Base-by-base conservation (phyloP, 176 grass and related monocot genomes). In the Eleusine indica region DNA sequence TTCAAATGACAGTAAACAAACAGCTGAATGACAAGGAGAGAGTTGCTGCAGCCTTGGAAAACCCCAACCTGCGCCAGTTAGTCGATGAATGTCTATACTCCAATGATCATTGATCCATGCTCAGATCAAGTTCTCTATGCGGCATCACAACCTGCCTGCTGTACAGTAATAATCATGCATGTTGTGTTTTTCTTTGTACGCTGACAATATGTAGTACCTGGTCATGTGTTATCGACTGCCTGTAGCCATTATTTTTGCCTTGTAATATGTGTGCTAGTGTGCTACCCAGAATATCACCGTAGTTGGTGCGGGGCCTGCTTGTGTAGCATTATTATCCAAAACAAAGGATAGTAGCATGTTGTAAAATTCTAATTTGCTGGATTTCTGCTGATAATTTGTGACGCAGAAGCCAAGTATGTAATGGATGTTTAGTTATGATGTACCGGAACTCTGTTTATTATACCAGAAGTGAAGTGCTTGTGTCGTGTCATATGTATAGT, bases 1-100 rank as follows among this genome's bases (percentile, higher is more conserved):
- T 87, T 77, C 42, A n/a, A 80, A 85, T 85, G 83, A 19, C 89
- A 98, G 93, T 96, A 86, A 98, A 98, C 85, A 98, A 96, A 61
- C 96, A 95, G 63, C 76, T 98, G 84, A 98, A 98, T 15, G 96
- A 98, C 83, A 98, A 98, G 88, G 96, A 98, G 83, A 89, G 96
- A 76, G 93, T 98, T 1, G 91, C 89, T 6, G 96, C 93, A 68
- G 96, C 93, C 16, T 80, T 98, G 73, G 96, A 98, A 84, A 98
- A 98, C 77, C 96, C 96, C 42, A 98, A 95, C 67, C 85, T 98
- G 49, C 91, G 96, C 17, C 96, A 98, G 78, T 75, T 98, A 85
- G 93, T 98, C 1, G 96, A 96, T 19, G 96, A 98, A 42, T 98
- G 96, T 70, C 83, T 98, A 56, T 92, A 83, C 89, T 92, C 87